Evolutionary conservation across 805 yeast species (phyloP), one percentile per base, ranked within the genome.

Genomic region (Candida manassasensis): DNA sequence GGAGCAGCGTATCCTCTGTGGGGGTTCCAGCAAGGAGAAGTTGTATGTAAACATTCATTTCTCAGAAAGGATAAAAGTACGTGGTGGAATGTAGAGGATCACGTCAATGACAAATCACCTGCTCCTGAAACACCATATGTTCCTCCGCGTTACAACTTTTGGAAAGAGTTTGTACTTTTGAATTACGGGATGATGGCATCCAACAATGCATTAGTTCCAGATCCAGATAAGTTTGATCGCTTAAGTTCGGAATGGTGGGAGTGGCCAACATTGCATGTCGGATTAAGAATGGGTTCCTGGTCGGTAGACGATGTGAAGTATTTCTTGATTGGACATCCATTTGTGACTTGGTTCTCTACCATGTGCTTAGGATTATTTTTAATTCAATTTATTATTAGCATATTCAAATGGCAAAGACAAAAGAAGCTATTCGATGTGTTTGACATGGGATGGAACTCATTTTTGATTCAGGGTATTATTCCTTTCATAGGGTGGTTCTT

Each of bases 161-260:
- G 83, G 69, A 80, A 81, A 40, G 93, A 84, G 59, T 84, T 84
- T 44, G 57, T 84, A 25, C 77, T 81, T 49, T 67, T 82, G 43
- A 84, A 84, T 53, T 77, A 81, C 52, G 93, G 90, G 2, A 84
- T 84, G 95, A 84, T 84, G 79, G 84, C 90, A 6, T 80, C 90
- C 9, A 84, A 84, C 55, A 84, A 82, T 49, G 94, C 90, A 0
- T 67, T 84, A 48, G 73, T 84, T 19, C 90, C 93, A 6, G 94
- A 84, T 53, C 63, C 68, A 2, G 93, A 84, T 49, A 84, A 83
- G 49, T 75, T 66, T 44, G 95, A 84, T 52, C 73, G 71, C 38
- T 63, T 84, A 40, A 79, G 88, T 1, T 81, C 90, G 11, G 58
- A 69, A 37, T 84, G 85, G 57, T 84, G 93, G 90, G 84, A 84